Evolutionary conservation across 805 yeast species (phyloP).

Genomic region (Saturnispora halmiae): DNA sequence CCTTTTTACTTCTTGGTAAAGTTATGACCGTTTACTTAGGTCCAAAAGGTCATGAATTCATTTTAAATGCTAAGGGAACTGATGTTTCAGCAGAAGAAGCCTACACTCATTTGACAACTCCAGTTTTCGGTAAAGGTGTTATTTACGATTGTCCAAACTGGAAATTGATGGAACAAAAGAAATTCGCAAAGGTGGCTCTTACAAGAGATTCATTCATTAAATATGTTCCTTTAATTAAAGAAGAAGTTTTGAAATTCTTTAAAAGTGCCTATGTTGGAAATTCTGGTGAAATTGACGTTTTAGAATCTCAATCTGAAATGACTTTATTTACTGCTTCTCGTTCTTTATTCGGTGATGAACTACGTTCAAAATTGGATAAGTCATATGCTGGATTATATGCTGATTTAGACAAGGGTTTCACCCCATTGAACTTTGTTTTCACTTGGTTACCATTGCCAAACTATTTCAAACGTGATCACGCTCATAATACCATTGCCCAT

Average conservation of each 20-base stretch:
- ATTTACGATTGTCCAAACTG: constrained; percentile 93
- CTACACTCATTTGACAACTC: constrained; percentile 95
- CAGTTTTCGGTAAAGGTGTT: constrained; percentile 96
- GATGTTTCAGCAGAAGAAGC: constrained; percentile 97
- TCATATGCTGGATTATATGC: constrained; percentile 78
- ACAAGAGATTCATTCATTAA: constrained; percentile 73
- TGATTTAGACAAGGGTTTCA: constrained; percentile 94
- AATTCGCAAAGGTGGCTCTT: constrained; percentile 84
- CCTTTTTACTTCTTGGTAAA: constrained; percentile 82
- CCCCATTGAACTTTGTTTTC: constrained; percentile 92
- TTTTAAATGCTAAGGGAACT: constrained; percentile 77
- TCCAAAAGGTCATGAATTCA: constrained; percentile 96
- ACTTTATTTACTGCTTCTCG: constrained; percentile 95
- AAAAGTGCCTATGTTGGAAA: constrained; percentile 35
- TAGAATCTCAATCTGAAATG: constrained; percentile 85
- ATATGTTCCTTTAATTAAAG: constrained; percentile 82
- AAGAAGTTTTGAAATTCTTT: constrained; percentile 67
- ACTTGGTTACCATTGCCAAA: constrained; percentile 77
- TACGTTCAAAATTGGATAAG: constrained; percentile 73
- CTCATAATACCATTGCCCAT: constrained; percentile 70
- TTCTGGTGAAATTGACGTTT: constrained; percentile 52
- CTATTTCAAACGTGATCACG: constrained; percentile 76
- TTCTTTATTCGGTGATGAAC: constrained; percentile 82
- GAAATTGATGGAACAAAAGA: constrained; percentile 96
- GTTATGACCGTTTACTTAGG: constrained; percentile 94